Conservation (phyloP, 495 filamentous ascomycete species). For the Aspergillus conjunctus region DNA sequence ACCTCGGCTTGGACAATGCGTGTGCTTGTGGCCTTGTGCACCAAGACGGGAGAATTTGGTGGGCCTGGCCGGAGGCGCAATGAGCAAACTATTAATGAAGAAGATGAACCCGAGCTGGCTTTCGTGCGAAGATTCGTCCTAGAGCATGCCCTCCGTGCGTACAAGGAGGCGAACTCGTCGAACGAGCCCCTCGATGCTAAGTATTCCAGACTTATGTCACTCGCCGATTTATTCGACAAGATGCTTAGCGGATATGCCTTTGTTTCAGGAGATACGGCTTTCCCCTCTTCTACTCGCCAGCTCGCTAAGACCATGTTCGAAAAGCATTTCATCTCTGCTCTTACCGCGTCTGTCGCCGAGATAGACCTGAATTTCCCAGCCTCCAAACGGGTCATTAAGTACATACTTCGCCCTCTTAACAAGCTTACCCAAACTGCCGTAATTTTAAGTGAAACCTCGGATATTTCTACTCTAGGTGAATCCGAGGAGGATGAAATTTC, state of each 20-base stretch:
- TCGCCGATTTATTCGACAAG: conserved; percentile 90
- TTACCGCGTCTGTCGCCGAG: conserved; percentile 92
- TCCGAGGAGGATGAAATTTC: conserved; percentile 85
- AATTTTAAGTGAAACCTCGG: conserved; percentile 74
- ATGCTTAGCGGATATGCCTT: conserved; percentile 83
- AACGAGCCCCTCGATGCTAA: conserved; percentile 81
- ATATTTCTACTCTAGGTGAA: conserved; percentile 68
- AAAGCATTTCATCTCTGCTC: conserved; percentile 85
- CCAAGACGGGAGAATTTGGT: conserved; percentile 76
- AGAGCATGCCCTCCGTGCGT: conserved; percentile 88
- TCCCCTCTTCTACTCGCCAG: conserved; percentile 59
- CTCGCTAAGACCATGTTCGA: conserved; percentile 96
- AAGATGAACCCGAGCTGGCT: conserved; percentile 83
- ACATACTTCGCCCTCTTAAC: conserved; percentile 87
- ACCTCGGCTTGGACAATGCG: conserved; percentile 84
- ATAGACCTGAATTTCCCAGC: conserved; percentile 94
- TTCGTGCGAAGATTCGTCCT: conserved; percentile 94
- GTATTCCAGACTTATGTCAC: conserved; percentile 79
- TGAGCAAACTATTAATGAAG: conserved; percentile 57
- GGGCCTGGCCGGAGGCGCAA: conserved; percentile 40
- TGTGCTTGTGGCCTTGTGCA: conserved; percentile 82
- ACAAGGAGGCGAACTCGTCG: conserved; percentile 82
- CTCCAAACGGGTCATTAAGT: conserved; percentile 91
- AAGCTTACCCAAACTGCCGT: conserved; percentile 86
- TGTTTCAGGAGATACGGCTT: conserved; percentile 46